A percentile compares a stretch with the other conserved stretches of the same genome.
phyloP scores from a whole-genome alignment of 2,329 filamentous ascomycete genomes.

The Ceratocystis harringtonii region DNA sequence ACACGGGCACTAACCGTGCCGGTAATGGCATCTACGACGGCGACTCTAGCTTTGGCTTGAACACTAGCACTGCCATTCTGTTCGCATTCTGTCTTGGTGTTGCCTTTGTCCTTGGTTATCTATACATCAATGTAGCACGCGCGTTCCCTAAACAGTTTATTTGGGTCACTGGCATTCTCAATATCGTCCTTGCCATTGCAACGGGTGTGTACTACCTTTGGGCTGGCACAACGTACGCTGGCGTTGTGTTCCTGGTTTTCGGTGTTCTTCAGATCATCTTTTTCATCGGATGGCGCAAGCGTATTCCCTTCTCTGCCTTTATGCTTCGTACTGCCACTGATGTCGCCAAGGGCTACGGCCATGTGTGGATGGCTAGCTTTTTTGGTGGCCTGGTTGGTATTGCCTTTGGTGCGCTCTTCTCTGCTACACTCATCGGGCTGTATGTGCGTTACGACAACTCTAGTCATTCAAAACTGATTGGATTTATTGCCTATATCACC shows the following conservation, averaged over 20 bases:
- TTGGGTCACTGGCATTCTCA: slow-evolving; percentile 80
- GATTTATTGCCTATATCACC: slow-evolving; percentile 70
- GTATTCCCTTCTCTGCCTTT: slow-evolving; percentile 80
- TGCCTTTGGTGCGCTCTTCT: slow-evolving; percentile 71
- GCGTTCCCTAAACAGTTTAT: slow-evolving; percentile 80
- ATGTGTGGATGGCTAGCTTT: slow-evolving; percentile 76
- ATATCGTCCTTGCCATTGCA: slow-evolving; percentile 69
- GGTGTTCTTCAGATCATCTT: slow-evolving; percentile 64
- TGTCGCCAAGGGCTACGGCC: slow-evolving; percentile 67
- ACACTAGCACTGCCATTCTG: slow-evolving; percentile 73
- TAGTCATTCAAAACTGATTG: slow-evolving; percentile 56
- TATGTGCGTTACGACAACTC: slow-evolving; percentile 68
- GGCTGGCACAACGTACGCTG: slow-evolving; percentile 62
- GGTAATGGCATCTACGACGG: slow-evolving; percentile 62
- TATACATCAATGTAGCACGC: slow-evolving; percentile 62
- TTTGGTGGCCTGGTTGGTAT: slow-evolving; percentile 64
- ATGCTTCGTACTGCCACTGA: slow-evolving; percentile 82
- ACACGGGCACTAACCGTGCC: slow-evolving; percentile 61
- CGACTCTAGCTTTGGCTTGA: slow-evolving; percentile 49
- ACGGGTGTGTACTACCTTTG: slow-evolving; percentile 78
- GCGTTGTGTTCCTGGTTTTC: slow-evolving; percentile 77
- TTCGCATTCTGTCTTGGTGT: slow-evolving; percentile 69
- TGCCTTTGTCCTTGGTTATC: slow-evolving; percentile 60
- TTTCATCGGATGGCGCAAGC: slow-evolving; percentile 76
- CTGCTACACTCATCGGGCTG: slow-evolving; percentile 69